phyloP scores from a whole-genome alignment of 139 green algal species.

The Chlamydomonas asymmetrica region DNA sequence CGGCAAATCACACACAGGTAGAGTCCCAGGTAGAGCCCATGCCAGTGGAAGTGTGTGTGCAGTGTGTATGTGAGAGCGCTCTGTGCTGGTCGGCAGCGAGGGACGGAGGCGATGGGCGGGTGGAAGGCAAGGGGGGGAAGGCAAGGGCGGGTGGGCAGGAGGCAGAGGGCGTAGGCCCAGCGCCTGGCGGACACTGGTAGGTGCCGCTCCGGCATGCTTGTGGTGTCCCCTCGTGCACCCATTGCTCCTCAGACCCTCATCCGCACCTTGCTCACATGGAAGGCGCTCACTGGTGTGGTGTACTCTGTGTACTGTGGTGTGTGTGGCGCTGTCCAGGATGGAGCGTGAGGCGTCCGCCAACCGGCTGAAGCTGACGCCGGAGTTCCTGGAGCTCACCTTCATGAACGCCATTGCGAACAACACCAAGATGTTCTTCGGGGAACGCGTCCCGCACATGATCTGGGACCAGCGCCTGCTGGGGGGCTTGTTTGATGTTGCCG shows the following conservation, averaged over 20 bases:
- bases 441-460: constrained; percentile 38
- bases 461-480: constrained; percentile 15
- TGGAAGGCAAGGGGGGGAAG: too few species aligned
- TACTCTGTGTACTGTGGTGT: neutral
- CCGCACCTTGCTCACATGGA: neutral
- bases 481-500: constrained; percentile 5
- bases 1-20: too few species aligned
- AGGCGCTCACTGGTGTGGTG: neutral
- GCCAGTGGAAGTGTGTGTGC: too few species aligned
- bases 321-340: constrained; percentile 1
- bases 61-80: too few species aligned
- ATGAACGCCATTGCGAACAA: constrained; percentile 54
- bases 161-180: neutral
- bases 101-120: too few species aligned
- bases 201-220: neutral
- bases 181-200: neutral
- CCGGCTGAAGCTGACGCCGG: constrained; percentile 42
- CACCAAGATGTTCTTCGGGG: constrained; percentile 62
- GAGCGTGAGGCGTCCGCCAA: constrained; percentile 43
- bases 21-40: too few species aligned
- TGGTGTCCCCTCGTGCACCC: neutral
- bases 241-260: neutral
- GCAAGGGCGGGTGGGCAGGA: too few species aligned
- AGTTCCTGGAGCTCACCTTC: constrained; percentile 52
- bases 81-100: too few species aligned